Conservation (phyloP, 495 filamentous ascomycete genomes). For the Penicillium herquei region DNA sequence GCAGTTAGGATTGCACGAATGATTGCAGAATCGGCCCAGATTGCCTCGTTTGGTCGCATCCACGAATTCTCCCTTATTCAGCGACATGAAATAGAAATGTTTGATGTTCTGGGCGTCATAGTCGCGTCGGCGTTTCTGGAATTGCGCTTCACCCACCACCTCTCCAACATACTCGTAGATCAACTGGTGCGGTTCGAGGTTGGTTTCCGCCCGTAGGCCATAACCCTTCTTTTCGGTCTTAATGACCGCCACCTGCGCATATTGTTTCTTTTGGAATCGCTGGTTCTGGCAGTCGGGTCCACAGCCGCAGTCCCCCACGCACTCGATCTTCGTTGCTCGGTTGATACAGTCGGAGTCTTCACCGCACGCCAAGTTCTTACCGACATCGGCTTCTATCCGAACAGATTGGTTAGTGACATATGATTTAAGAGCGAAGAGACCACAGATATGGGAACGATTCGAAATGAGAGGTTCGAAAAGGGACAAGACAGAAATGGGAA, state of each 20-base stretch:
- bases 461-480: not conserved
- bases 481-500: not conserved
- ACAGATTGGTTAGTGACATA: slow-evolving; percentile 1
- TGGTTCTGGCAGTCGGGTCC: slow-evolving; percentile 89
- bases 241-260: slow-evolving; percentile 89
- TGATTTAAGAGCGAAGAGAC: no score
- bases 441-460: no score
- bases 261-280: slow-evolving; percentile 88
- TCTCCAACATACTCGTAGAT: slow-evolving; percentile 99
- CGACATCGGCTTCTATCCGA: slow-evolving; percentile 57
- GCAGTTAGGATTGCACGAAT: slow-evolving; percentile 98
- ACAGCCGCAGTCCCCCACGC: slow-evolving; percentile 80
- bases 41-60: slow-evolving; percentile 98
- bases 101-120: slow-evolving; percentile 96
- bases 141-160: slow-evolving; percentile 89
- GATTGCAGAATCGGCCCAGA: slow-evolving; percentile 96
- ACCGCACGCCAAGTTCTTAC: slow-evolving; percentile 80
- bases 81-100: slow-evolving; percentile 99
- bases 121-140: slow-evolving; percentile 81
- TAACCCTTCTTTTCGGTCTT: slow-evolving; percentile 97
- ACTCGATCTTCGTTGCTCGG: slow-evolving; percentile 96
- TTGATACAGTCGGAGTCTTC: slow-evolving; percentile 99
- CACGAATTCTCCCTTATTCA: slow-evolving; percentile 93
- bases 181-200: slow-evolving; percentile 79
- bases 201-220: slow-evolving; percentile 76